Conservation (phyloP, 1,284 basidiomycete species). For the Heterobasidion parviporum region DNA sequence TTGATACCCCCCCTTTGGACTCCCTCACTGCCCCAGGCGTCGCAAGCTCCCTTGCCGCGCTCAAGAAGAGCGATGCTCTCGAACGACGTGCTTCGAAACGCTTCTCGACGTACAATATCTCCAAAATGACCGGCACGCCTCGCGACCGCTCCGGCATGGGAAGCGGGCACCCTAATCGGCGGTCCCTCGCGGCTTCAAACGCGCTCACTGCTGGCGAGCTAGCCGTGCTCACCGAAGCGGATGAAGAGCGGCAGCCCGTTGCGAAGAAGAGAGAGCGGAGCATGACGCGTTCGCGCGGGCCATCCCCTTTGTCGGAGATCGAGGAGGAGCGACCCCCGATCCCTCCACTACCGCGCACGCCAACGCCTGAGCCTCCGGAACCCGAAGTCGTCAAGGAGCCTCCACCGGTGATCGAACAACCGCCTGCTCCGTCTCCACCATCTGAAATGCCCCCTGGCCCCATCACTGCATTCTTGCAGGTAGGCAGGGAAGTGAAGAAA, state of each 20-base stretch:
- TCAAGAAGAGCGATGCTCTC: slow-evolving; percentile 81
- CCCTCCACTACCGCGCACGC: slow-evolving; percentile 20
- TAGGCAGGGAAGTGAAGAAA: slow-evolving; percentile 91
- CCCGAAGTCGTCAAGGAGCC: slow-evolving; percentile 1
- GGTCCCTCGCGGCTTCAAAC: slow-evolving; percentile 52
- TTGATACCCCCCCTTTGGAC: background rate
- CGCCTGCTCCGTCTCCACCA: slow-evolving; percentile 3
- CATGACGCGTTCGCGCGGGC: slow-evolving; percentile 17
- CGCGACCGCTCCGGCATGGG: slow-evolving; percentile 28
- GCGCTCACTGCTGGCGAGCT: slow-evolving; percentile 60
- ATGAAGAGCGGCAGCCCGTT: slow-evolving; percentile 30
- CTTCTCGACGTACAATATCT: slow-evolving; percentile 93
- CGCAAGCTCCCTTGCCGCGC: slow-evolving; percentile 78
- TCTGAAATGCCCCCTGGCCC: slow-evolving; percentile 23
- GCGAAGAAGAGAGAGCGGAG: slow-evolving; percentile 14
- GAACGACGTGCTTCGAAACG: slow-evolving; percentile 93
- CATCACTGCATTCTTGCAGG: slow-evolving; percentile 80
- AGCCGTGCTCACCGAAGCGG: slow-evolving; percentile 61
- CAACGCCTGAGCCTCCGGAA: slow-evolving; percentile 13
- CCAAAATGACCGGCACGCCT: slow-evolving; percentile 77
- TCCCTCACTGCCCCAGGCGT: slow-evolving; percentile 53
- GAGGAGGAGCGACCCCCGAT: slow-evolving; percentile 6
- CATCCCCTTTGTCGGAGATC: slow-evolving; percentile 11
- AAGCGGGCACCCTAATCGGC: slow-evolving; percentile 41
- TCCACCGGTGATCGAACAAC: background rate